phyloP scores from a whole-genome alignment of 352 stramenopile species.

The Phytophthora boehmeriae region DNA sequence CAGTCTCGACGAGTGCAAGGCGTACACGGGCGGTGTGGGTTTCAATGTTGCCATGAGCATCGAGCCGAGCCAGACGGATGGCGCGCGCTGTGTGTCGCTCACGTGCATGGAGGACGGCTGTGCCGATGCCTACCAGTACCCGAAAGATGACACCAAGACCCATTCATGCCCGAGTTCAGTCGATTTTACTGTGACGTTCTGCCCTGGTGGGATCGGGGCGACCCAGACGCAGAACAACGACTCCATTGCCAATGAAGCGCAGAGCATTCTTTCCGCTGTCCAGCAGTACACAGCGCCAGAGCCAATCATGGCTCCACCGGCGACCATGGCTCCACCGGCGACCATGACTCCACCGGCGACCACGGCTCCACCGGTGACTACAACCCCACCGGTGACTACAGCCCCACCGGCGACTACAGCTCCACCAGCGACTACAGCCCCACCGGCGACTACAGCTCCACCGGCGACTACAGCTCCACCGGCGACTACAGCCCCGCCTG shows the following conservation, averaged over 20 bases:
- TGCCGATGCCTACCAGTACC: slow-evolving; percentile 69
- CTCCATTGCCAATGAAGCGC: slow-evolving; percentile 22
- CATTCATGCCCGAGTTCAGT: slow-evolving; percentile 52
- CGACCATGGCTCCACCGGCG: too few relatives aligned
- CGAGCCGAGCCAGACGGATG: slow-evolving; percentile 39
- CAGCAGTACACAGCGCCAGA: slow-evolving; percentile 23
- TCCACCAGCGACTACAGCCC: too few relatives aligned
- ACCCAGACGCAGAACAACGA: slow-evolving; percentile 22
- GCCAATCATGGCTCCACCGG: too few relatives aligned
- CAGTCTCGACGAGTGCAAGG: slow-evolving; percentile 60
- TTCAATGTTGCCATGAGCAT: slow-evolving; percentile 83
- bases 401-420: too few relatives aligned
- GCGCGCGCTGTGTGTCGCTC: slow-evolving; percentile 49
- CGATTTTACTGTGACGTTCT: slow-evolving; percentile 72
- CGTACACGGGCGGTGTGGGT: slow-evolving; percentile 53
- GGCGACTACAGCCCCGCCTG: too few relatives aligned
- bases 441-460: too few relatives aligned
- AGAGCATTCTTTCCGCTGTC: slow-evolving; percentile 8
- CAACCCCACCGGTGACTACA: too few relatives aligned
- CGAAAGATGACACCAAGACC: slow-evolving; percentile 75
- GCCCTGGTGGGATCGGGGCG: slow-evolving; percentile 27
- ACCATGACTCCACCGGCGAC: too few relatives aligned
- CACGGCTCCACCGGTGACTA: too few relatives aligned
- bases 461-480: too few relatives aligned
- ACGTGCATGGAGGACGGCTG: slow-evolving; percentile 64